Evolutionary conservation across 1,139 yeast genomes (phyloP), one percentile per base, ranked within the genome.

Genomic region (Sugiyamaella pinicola): DNA sequence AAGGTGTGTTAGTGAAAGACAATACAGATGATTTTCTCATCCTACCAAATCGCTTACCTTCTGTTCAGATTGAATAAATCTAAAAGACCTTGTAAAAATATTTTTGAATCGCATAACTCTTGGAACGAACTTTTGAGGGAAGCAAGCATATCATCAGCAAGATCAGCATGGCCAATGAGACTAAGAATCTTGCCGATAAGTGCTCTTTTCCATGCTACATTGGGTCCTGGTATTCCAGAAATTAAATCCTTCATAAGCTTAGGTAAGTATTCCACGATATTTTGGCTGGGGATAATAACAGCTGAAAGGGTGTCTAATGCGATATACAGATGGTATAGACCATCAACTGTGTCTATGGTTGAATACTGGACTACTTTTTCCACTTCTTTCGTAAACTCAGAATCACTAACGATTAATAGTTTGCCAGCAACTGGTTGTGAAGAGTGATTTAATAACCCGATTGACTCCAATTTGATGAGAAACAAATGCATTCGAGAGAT

Each of bases 151-250:
- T 31, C 49, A 8, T 28, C 46, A n/a, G 19, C 34, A 19, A 18
- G 29, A 15, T 13, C 13, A n/a, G 39, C 10, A 7, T 46, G 31
- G 12, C 33, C 29, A 7, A 44, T 13, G 7, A 54, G 10, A n/a
- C 33, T 18, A 22, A 59, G 44, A 18, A 52, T 29, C 29, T 53
- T 58, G 19, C 62, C 62, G n/a, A 56, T 41, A 7, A 54, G 47
- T 9, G 62, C 59, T 7, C 55, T 54, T 39, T 40, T 50, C 53
- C 53, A 50, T 35, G 44, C 22, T 9, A 26, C 12, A 44, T 50
- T 24, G 9, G 52, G 41, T 15, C 31, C 46, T 10, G 12, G 4
- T 9, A 45, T 8, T 12, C 22, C 29, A 2, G 24, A 38, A 10
- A 45, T 10, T n/a, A 46, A 37, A 18, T 29, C 6, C 18, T 37